Conservation (phyloP, 1,284 basidiomycete species). For the Cryptococcus sp. region DNA sequence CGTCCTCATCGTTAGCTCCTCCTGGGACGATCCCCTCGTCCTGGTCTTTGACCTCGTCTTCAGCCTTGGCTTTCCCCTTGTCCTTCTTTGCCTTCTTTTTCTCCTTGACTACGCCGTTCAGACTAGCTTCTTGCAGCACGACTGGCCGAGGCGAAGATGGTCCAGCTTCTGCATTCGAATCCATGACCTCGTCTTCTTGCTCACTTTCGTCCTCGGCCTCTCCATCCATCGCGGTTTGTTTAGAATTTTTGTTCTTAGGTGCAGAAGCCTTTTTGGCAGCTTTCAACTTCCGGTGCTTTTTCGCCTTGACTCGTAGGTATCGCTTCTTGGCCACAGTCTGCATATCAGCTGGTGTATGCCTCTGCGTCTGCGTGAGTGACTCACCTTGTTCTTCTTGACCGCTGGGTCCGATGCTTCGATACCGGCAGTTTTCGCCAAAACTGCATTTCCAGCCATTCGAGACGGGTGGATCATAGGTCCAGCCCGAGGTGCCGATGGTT, state of each 20-base stretch:
- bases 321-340: conserved; percentile 60
- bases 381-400: conserved; percentile 22
- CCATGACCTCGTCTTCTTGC: conserved; percentile 1
- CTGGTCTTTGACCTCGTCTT: conserved; percentile 34
- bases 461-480: conserved; percentile 15
- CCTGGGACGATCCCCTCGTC: conserved; percentile 9
- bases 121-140: neutral
- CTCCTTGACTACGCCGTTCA: neutral
- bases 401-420: neutral
- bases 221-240: conserved; percentile 10
- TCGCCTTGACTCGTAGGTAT: conserved; percentile 64
- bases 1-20: conserved; percentile 10
- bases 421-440: neutral
- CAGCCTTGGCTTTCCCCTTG: conserved; percentile 14
- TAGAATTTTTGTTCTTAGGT: conserved; percentile 38
- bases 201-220: conserved; percentile 8
- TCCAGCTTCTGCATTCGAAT: conserved; percentile 9
- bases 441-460: conserved; percentile 2
- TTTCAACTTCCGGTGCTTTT: conserved; percentile 56
- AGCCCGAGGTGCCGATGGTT: neutral
- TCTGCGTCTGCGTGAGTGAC: neutral
- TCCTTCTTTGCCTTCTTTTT: conserved; percentile 37
- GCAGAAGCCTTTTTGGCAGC: conserved; percentile 45
- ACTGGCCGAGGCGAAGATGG: neutral
- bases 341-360: neutral